These are phyloP conservation scores for Chlorella sp. DNA, from an alignment of 139 green algal genomes.

Conservation along the genomic window DNA sequence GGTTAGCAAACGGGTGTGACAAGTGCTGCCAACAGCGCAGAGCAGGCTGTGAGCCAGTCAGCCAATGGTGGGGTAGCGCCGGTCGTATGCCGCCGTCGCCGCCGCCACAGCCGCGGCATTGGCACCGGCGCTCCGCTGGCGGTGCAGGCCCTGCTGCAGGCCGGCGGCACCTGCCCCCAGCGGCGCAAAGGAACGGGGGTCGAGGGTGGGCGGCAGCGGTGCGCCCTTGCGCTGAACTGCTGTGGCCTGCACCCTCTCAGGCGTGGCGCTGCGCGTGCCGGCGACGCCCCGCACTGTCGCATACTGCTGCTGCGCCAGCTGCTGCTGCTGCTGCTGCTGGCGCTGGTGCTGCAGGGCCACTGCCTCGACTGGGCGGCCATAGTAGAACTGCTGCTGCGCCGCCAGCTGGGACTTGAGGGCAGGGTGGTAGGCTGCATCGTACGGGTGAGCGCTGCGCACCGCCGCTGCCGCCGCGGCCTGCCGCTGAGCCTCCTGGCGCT, in stretches of 20 bases:
- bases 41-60: not conserved
- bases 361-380: not conserved
- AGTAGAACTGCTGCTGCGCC: not conserved
- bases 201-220: not conserved
- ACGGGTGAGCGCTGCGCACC: not conserved
- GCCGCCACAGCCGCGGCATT: too few relatives aligned
- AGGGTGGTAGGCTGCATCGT: not conserved
- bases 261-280: too few relatives aligned
- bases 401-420: not conserved
- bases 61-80: not conserved
- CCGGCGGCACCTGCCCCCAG: slow-evolving; percentile 3
- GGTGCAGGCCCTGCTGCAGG: not conserved
- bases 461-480: not conserved
- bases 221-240: too few relatives aligned
- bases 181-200: slow-evolving; percentile 6
- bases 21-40: too few relatives aligned
- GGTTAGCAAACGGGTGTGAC: too few relatives aligned
- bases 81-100: too few relatives aligned
- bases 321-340: not conserved
- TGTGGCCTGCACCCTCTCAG: too few relatives aligned
- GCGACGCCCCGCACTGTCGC: not conserved
- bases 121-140: not conserved
- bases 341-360: too few relatives aligned
- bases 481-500: not conserved
- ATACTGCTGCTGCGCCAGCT: not conserved